A percentile compares a stretch with the other conserved stretches of the same genome.
phyloP scores from a whole-genome alignment of 2,329 filamentous ascomycete species.

The Macrophomina phaseolina region DNA sequence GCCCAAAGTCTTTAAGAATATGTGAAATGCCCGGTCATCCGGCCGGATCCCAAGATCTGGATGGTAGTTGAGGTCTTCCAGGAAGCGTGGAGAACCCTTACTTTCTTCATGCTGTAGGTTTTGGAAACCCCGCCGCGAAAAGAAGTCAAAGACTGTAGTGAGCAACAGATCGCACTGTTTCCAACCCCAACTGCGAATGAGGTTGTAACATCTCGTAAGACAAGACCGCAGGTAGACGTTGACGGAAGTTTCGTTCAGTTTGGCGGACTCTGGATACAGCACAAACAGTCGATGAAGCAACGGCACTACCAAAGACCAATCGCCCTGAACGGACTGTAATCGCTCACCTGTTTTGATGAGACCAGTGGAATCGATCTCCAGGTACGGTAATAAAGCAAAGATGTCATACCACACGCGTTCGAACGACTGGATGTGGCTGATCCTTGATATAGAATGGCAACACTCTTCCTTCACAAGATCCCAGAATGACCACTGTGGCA shows the following conservation, averaged over 20 bases:
- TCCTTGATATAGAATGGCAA: slow-evolving; percentile 28
- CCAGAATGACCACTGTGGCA: slow-evolving; percentile 49
- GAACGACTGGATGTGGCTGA: slow-evolving; percentile 39
- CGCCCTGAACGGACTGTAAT: slow-evolving; percentile 48
- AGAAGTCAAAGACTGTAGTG: slow-evolving; percentile 64
- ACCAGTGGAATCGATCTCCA: slow-evolving; percentile 59
- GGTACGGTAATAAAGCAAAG: slow-evolving; percentile 60
- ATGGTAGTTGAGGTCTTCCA: slow-evolving; percentile 55
- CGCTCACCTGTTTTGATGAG: slow-evolving; percentile 50
- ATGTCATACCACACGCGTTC: slow-evolving; percentile 51
- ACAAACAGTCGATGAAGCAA: slow-evolving; percentile 56
- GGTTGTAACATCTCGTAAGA: slow-evolving; percentile 58
- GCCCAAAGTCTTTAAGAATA: slow-evolving; percentile 63
- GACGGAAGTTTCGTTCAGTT: slow-evolving; percentile 48
- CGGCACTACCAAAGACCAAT: slow-evolving; percentile 57
- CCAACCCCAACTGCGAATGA: slow-evolving; percentile 65
- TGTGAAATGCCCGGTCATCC: slow-evolving; percentile 62
- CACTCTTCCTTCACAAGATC: slow-evolving; percentile 45
- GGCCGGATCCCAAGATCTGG: slow-evolving; percentile 52
- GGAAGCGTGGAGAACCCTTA: slow-evolving; percentile 59
- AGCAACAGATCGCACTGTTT: slow-evolving; percentile 60
- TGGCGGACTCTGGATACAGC: slow-evolving; percentile 52
- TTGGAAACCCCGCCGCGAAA: slow-evolving; percentile 58
- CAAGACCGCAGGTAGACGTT: slow-evolving; percentile 61
- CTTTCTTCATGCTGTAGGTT: slow-evolving; percentile 59